Percentiles rank a stretch among this genome's conserved stretches.
phyloP scores from a whole-genome alignment of 2,329 filamentous ascomycete species.

The Cercospora brassicicola region DNA sequence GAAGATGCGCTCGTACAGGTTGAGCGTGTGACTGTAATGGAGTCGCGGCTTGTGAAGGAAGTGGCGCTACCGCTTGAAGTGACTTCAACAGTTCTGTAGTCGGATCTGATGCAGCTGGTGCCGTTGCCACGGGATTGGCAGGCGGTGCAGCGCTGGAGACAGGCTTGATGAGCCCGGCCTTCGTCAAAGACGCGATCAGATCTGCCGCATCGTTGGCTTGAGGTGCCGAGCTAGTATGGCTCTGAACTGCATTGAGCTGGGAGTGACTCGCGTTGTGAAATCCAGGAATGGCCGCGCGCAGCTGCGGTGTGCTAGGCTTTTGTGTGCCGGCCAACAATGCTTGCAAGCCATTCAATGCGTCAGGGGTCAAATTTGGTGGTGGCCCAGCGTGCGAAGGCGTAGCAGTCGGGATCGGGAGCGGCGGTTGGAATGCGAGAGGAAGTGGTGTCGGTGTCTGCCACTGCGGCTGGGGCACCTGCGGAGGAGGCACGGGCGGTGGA shows the following conservation, averaged over 20 bases:
- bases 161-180: constrained; percentile 32
- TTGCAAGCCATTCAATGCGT: constrained; percentile 37
- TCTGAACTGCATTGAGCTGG: constrained; percentile 36
- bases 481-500: constrained; percentile 34
- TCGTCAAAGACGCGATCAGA: constrained; percentile 36
- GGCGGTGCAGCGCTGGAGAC: constrained; percentile 11
- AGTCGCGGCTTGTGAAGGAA: constrained; percentile 26
- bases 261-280: constrained; percentile 35
- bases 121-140: constrained; percentile 16
- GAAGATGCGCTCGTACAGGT: constrained; percentile 6
- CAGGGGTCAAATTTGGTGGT: constrained; percentile 33
- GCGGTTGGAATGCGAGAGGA: constrained; percentile 37
- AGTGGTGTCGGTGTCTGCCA: constrained; percentile 34
- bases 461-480: constrained; percentile 33
- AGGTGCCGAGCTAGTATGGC: constrained; percentile 31
- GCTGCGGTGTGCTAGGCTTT: constrained; percentile 41
- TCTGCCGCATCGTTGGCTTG: constrained; percentile 26
- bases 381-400: constrained; percentile 24
- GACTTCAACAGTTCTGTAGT: constrained; percentile 32
- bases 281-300: constrained; percentile 37
- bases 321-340: constrained; percentile 39
- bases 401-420: constrained; percentile 25
- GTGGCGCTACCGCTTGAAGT: constrained; percentile 31
- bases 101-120: constrained; percentile 21
- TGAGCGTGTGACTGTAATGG: constrained; percentile 21